These are phyloP conservation scores for Venturiaceae sp. DNA, from an alignment of 2,329 filamentous ascomycete species.

Conservation along the genomic window DNA sequence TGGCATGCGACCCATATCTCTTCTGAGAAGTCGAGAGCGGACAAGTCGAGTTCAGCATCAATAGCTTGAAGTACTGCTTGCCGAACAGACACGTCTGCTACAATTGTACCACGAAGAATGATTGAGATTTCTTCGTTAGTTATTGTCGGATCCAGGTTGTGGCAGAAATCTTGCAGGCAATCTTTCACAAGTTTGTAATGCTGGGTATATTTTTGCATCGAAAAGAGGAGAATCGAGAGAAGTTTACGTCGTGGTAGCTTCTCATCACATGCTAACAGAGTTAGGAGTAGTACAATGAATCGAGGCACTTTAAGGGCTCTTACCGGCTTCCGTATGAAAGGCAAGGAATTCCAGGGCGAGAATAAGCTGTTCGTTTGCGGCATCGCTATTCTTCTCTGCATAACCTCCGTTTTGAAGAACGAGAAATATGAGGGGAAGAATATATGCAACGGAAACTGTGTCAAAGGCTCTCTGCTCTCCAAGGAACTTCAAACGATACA, in stretches of 20 bases:
- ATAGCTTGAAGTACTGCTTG: slow-evolving; percentile 82
- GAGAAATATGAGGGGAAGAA: slow-evolving; percentile 70
- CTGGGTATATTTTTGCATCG: slow-evolving; percentile 82
- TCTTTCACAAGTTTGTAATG: slow-evolving; percentile 96
- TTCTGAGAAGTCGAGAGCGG: slow-evolving; percentile 73
- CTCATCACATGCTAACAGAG: slow-evolving; percentile 17
- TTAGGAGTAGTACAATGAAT: slow-evolving; percentile 65
- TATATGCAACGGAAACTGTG: slow-evolving; percentile 75
- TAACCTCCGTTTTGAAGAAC: slow-evolving; percentile 74
- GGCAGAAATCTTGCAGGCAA: slow-evolving; percentile 76
- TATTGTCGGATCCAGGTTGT: slow-evolving; percentile 77
- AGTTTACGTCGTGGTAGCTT: slow-evolving; percentile 64
- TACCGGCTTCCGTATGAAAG: slow-evolving; percentile 75
- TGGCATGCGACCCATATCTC: slow-evolving; percentile 92
- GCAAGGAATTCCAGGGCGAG: slow-evolving; percentile 80
- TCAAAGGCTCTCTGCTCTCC: slow-evolving; percentile 94
- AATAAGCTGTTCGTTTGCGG: slow-evolving; percentile 80
- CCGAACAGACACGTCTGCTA: slow-evolving; percentile 69
- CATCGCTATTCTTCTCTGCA: slow-evolving; percentile 56
- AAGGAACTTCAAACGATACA: slow-evolving; percentile 84
- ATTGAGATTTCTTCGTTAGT: slow-evolving; percentile 60
- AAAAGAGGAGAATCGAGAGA: slow-evolving; percentile 59
- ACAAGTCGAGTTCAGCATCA: slow-evolving; percentile 84
- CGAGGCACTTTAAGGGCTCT: slow-evolving; percentile 52
- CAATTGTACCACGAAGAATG: slow-evolving; percentile 69